phyloP scores from a whole-genome alignment of 2,329 filamentous ascomycete genomes.

The Sordariomycetes sp. region DNA sequence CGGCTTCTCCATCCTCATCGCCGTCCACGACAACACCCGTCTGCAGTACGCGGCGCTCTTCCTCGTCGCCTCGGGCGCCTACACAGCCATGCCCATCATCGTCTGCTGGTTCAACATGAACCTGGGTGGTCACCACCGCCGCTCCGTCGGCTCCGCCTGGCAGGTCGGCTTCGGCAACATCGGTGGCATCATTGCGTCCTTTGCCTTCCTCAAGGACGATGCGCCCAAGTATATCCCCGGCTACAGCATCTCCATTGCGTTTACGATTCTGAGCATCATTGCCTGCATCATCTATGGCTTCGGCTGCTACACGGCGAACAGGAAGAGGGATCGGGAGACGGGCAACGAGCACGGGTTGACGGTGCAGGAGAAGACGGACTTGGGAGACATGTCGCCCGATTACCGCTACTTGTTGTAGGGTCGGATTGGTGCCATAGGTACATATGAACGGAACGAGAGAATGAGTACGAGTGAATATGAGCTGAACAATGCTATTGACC shows the following conservation, averaged over 20 bases:
- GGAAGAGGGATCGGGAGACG: conserved; percentile 41
- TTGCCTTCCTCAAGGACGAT: conserved; percentile 57
- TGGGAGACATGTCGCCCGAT: conserved; percentile 50
- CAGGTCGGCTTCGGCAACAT: conserved; percentile 74
- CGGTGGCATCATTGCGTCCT: conserved; percentile 70
- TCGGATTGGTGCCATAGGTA: no score
- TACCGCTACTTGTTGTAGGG: conserved; percentile 49
- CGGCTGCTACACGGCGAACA: conserved; percentile 52
- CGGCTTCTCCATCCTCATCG: conserved; percentile 68
- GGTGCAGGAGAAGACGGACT: conserved; percentile 51
- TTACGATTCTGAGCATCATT: conserved; percentile 58
- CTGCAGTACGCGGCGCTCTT: conserved; percentile 76
- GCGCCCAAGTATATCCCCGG: conserved; percentile 61
- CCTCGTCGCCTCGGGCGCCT: conserved; percentile 69
- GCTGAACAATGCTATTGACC: no score
- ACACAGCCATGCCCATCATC: conserved; percentile 83
- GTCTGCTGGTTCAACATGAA: conserved; percentile 82
- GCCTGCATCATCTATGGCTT: conserved; percentile 52
- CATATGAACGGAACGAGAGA: no score
- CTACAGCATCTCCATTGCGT: conserved; percentile 69
- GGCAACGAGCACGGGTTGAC: conserved; percentile 34
- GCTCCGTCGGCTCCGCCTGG: conserved; percentile 65
- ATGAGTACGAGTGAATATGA: no score
- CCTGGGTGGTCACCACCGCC: conserved; percentile 60
- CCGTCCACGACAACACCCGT: conserved; percentile 55